Evolutionary conservation across 2,329 filamentous ascomycete species (phyloP), one percentile per base, ranked within the genome.

Genomic region (Apiospora koreana): DNA sequence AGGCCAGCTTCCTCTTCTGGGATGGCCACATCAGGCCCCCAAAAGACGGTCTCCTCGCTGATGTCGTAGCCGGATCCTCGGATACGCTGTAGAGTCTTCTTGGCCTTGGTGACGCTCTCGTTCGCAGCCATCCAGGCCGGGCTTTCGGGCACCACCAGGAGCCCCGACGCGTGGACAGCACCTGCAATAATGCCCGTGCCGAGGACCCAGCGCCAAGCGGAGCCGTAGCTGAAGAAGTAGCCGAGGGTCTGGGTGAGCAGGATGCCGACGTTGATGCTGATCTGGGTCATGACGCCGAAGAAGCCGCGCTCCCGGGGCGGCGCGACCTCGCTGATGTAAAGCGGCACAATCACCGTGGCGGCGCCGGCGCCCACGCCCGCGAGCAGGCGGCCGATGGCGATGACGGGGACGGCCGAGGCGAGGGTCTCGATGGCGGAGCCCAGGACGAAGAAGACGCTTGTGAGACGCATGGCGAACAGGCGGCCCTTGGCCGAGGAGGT

Each of bases 251-350:
- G 96, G 0, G 95, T 92, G 35, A 90, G 83, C 58, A 99, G 82
- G 68, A 99, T 98, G 69, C 96, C 96, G 31, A 95, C 84, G 77
- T 98, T 98, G 84, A 95, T 95, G 81, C 94, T 95, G 77, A 98
- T 91, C 79, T 99, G 95, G 0, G 96, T 98, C 81, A 97, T 92
- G 69, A 89, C 86, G 16, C 90, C 90, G 77, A 97, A 98, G 73
- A 97, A 89, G 6, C 94, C 95, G 69, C 91, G 89, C 74, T 92
- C 88, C 21, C 86, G 83, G 0, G 89, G 89, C 4, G 95, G 96
- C 0, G 95, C 92, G 35, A 98, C 88, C 81, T 99, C 96, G 64
- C 94, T 95, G 75, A 99, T 94, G 84, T 97, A 99, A 25, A 99
- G 89, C 0, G 96, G 96, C 2, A 97, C 94, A 45, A 98, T 93